These are phyloP conservation scores for Fulvia fulva DNA, from an alignment of 2,329 filamentous ascomycete species.

Conservation along the genomic window DNA sequence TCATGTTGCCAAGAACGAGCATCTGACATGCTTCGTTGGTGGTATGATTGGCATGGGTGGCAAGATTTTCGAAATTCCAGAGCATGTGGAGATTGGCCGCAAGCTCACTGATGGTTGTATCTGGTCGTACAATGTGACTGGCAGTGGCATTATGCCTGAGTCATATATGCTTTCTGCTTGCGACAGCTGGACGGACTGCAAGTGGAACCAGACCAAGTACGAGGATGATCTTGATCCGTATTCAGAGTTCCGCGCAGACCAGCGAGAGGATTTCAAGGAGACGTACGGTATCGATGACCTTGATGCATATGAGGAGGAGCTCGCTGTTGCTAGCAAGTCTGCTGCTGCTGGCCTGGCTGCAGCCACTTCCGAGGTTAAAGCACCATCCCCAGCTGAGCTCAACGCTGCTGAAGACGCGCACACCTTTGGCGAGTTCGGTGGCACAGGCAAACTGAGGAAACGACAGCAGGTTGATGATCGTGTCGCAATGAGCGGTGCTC, in stretches of 20 bases:
- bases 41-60: conserved; percentile 54
- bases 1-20: conserved; percentile 44
- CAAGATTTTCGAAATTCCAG: conserved; percentile 48
- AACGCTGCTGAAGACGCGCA: not conserved
- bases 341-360: conserved; percentile 2
- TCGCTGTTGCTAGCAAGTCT: not conserved
- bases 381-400: not conserved
- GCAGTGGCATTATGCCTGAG: conserved; percentile 54
- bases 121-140: conserved; percentile 51
- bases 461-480: conserved; percentile 10
- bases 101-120: conserved; percentile 54
- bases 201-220: conserved; percentile 42
- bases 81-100: conserved; percentile 47
- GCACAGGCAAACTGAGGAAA: conserved; percentile 4
- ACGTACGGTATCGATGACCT: conserved; percentile 15
- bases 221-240: conserved; percentile 40
- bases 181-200: conserved; percentile 37
- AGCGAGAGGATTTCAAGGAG: conserved; percentile 17
- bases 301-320: conserved; percentile 8
- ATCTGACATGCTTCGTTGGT: conserved; percentile 53
- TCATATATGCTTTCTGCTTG: conserved; percentile 44
- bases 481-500: not conserved
- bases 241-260: conserved; percentile 19
- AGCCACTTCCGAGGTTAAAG: not conserved
- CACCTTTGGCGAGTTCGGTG: not conserved